phyloP scores from a whole-genome alignment of 2,329 filamentous ascomycete species.

The Colletotrichum musae region DNA sequence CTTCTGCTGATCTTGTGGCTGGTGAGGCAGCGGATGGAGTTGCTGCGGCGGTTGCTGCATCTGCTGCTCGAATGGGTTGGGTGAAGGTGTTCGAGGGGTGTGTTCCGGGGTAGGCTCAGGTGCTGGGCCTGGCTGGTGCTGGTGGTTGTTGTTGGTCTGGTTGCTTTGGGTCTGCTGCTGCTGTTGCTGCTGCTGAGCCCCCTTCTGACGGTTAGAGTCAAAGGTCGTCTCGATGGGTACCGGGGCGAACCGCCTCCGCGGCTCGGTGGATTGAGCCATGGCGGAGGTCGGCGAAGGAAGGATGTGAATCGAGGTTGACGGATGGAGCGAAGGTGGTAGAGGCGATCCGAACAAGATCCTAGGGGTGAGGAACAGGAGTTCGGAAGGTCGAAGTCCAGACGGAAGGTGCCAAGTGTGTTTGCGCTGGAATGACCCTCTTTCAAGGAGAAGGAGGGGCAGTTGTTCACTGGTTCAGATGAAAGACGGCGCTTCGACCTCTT shows the following conservation, averaged over 20 bases:
- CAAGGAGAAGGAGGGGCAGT: slow-evolving; percentile 22
- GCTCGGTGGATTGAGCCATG: slow-evolving; percentile 58
- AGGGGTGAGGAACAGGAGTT: slow-evolving; percentile 16
- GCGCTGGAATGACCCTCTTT: slow-evolving; percentile 28
- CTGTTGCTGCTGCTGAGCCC: slow-evolving; percentile 40
- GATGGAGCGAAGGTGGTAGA: neutral
- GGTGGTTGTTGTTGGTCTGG: slow-evolving; percentile 33
- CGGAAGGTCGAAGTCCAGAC: slow-evolving; percentile 19
- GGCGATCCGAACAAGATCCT: slow-evolving; percentile 27
- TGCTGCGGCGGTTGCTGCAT: slow-evolving; percentile 39
- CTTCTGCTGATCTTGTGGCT: slow-evolving; percentile 52
- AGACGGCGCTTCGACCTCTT: slow-evolving; percentile 25
- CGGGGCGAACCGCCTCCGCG: slow-evolving; percentile 74
- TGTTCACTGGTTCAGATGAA: slow-evolving; percentile 35
- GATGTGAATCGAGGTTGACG: neutral
- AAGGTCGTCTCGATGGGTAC: slow-evolving; percentile 81
- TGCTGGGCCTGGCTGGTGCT: slow-evolving; percentile 60
- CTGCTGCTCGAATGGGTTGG: slow-evolving; percentile 47
- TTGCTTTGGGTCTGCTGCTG: slow-evolving; percentile 38
- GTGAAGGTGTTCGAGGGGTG: slow-evolving; percentile 65
- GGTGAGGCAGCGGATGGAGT: slow-evolving; percentile 79
- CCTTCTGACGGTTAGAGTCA: slow-evolving; percentile 67
- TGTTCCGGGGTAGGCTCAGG: slow-evolving; percentile 71
- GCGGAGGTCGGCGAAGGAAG: slow-evolving; percentile 34
- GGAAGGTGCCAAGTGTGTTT: slow-evolving; percentile 2